These are phyloP conservation scores for Phialemonium atrogriseum DNA, from an alignment of 2,329 filamentous ascomycete species.

Conservation along the genomic window DNA sequence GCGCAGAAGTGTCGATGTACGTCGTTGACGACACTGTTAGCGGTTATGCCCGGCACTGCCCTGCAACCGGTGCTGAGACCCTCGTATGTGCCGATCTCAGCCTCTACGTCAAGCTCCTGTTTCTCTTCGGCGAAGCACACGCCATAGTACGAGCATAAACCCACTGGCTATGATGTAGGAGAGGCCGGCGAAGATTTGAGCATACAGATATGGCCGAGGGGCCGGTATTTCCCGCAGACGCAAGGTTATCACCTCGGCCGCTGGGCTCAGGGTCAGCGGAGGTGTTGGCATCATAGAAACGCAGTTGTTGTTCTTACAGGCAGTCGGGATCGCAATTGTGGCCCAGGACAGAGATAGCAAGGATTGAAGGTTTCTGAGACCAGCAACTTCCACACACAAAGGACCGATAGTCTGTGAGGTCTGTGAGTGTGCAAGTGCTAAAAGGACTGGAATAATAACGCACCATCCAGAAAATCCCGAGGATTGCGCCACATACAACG, in stretches of 20 bases:
- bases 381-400: background rate
- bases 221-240: background rate
- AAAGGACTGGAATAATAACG: background rate
- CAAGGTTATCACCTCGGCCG: background rate
- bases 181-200: slow-evolving; percentile 1
- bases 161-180: background rate
- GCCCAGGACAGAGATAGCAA: background rate
- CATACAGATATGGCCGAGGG: background rate
- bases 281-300: background rate
- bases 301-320: no score
- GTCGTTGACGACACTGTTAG: no score
- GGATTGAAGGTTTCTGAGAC: background rate
- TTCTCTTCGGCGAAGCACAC: background rate
- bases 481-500: background rate
- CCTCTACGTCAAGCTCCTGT: no score
- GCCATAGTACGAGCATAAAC: background rate
- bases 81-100: no score
- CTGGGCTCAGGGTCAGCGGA: background rate
- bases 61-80: no score
- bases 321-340: slow-evolving; percentile 1
- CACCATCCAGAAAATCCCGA: background rate
- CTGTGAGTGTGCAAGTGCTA: background rate
- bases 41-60: no score
- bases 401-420: background rate
- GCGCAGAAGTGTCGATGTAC: no score